Evolutionary conservation across 257 asterid species (phyloP), one percentile per base, ranked within the genome.

Genomic region (Nicotiana tomentosiformis): DNA sequence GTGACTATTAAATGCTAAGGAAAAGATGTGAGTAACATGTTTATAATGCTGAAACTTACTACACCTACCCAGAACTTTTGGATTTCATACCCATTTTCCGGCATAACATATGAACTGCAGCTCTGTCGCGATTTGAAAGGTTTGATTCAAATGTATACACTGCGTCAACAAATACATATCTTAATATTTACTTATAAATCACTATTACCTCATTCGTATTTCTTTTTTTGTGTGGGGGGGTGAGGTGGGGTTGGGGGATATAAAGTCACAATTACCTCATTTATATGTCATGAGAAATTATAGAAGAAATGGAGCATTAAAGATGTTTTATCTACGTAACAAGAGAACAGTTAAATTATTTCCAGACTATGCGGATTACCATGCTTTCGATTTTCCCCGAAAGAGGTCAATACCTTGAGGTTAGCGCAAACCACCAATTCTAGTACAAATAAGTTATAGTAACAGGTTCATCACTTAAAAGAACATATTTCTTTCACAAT

Each of bases 41-140:
- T 26, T 16, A 76, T 23, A 78, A 14, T 43, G 61, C 55, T 17
- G 37, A 81, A 29, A 66, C 10, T 65, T 10, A 15, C 26, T 17
- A 82, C 32, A 86, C 95, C 86, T 86, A 96, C 99, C 98, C 98
- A 35, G 65, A 60, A 87, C 97, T 94, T 90, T 91, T 94, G 15
- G 97, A 91, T 80, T 77, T 89, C 92, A 94, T 72, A 15, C 99
- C 97, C 92, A 88, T 78, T 87, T 90, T 91, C 86, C 70, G 82
- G 89, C 92, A 90, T 78, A 91, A 39, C 14, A 8, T 20, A 89
- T 94, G 98, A 87, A 93, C 97, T 30, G 88, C 86, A 57, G 91
- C 95, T 77, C 97, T 97, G 76, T 94, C 94, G 11, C 7, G 26
- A 82, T 89, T 91, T 15, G 77, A 60, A 84, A 96, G 86, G 82